Evolutionary conservation across 129 eudicot genomes (phyloP).

Genomic region (sunflower (Helianthus annuus)): HanXRQr2.0-SUNRISE NC_035435.2:51646768-51647267

Average conservation of each 20-base stretch:
- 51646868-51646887: constrained; percentile 43
- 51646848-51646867: constrained; percentile 24
- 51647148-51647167: neutral
- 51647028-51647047: constrained; percentile 3
- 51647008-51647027: neutral
- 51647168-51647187: neutral
- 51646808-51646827: constrained; percentile 34
- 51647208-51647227: too few species aligned
- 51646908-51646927: constrained; percentile 73
- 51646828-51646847: constrained; percentile 31
- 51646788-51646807: constrained; percentile 71
- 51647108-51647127: neutral
- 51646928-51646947: constrained; percentile 45
- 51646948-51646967: constrained; percentile 68
- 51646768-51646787: constrained; percentile 83
- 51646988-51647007: neutral
- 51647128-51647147: neutral
- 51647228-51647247: too few species aligned
- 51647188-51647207: too few species aligned
- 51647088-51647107: neutral
- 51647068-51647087: neutral
- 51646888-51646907: constrained; percentile 63
- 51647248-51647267: too few species aligned
- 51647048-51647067: neutral
- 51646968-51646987: constrained; percentile 43